These are phyloP conservation scores for Debaryomyces castellii DNA, from an alignment of 805 yeast genomes.

Conservation along the genomic window DNA sequence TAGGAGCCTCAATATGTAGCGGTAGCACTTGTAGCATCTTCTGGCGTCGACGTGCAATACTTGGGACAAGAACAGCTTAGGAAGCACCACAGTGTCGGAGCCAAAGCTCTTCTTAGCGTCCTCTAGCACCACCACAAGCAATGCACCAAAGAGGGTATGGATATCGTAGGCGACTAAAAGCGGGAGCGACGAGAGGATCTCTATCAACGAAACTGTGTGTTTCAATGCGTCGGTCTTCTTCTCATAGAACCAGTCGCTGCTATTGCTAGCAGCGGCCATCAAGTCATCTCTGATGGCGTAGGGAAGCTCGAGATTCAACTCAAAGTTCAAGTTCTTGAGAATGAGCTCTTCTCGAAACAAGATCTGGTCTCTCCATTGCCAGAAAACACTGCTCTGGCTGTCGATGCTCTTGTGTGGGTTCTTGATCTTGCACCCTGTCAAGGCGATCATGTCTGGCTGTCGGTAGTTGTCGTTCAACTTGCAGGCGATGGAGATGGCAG, in stretches of 20 bases:
- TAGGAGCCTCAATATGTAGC: conserved; percentile 22
- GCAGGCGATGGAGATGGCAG: conserved; percentile 43
- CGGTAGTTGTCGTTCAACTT: conserved; percentile 43
- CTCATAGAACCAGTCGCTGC: conserved; percentile 10
- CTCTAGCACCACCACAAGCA: conserved; percentile 18
- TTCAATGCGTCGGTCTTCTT: conserved; percentile 18
- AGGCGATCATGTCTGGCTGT: conserved; percentile 43
- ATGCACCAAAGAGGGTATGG: conserved; percentile 30
- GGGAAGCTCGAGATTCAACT: conserved; percentile 38
- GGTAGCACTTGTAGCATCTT: conserved; percentile 24
- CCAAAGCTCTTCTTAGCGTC: conserved; percentile 22
- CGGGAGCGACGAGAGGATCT: conserved; percentile 39
- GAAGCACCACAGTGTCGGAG: conserved; percentile 13
- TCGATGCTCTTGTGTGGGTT: conserved; percentile 33
- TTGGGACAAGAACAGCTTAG: conserved; percentile 15
- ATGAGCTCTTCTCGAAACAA: conserved; percentile 43
- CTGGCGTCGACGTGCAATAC: conserved; percentile 13
- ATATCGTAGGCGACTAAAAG: conserved; percentile 34
- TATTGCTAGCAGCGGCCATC: conserved; percentile 1
- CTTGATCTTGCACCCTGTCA: conserved; percentile 34
- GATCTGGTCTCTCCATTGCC: conserved; percentile 47
- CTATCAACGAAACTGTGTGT: conserved; percentile 34
- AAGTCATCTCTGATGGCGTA: conserved; percentile 31
- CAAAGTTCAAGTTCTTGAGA: conserved; percentile 38
- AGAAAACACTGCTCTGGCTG: conserved; percentile 39